Evolutionary conservation across 495 filamentous ascomycete genomes (phyloP), one percentile per base, ranked within the genome.

Genomic region (Terfezia claveryi): DNA sequence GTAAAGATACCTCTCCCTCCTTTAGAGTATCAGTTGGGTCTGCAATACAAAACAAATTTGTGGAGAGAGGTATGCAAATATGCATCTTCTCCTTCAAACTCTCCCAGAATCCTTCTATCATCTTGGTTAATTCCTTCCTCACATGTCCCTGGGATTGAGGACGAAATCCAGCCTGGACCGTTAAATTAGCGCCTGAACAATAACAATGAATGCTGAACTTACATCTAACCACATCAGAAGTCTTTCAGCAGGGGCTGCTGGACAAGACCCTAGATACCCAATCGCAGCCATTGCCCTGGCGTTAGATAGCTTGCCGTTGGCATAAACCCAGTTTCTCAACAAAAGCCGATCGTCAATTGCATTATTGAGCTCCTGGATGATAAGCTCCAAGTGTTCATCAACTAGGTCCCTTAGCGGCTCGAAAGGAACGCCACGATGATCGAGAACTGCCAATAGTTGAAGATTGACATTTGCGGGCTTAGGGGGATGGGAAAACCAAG

Each of bases 391-490:
- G 36, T 85, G 71, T 2, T 75, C 61, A 2, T 72, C 73, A 10
- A 94, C 70, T 20, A 76, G 69, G 0, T 71, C 61, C 50, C 70
- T 72, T 63, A 85, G 76, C 1, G 62, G 59, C 0, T 44, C 46
- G 14, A 59, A 59, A 37, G 78, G 66, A 2, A 75, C 73, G 0
- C 81, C 80, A 7, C 81, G 72, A 55, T 83, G 73, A 10, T 80
- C 72, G 2, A 98, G 69, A 10, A 98, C 82, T 0, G 80, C 78
- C 10, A 98, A 68, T 8, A 94, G 73, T 56, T 91, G 85, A 0
- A 79, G 70, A 62, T 91, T 89, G 0, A 95, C 67, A n/a, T 70
- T 71, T 0, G 82, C 79, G 0, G 80, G 66, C 76, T 75, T 0
- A 83, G 77, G 55, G 72, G 76, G 20, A 67, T 73, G 10, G 79